A percentile compares a stretch with the other conserved stretches of the same genome.
Conservation (phyloP, 176 grass and related monocot species). For the Echinochloa phyllopogon region DNA sequence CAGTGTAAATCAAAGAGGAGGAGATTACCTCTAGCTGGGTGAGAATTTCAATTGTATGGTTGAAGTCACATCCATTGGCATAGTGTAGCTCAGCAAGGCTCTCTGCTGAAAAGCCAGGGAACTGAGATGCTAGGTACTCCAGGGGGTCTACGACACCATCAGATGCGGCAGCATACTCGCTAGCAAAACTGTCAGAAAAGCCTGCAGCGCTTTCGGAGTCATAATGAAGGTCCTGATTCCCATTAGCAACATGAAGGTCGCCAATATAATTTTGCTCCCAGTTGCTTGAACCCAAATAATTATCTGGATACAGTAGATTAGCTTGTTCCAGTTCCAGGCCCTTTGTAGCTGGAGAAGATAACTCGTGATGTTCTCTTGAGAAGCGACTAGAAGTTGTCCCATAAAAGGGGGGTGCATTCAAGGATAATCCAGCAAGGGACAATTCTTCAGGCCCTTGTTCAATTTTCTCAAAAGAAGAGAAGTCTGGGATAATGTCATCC, state of each 20-base stretch:
- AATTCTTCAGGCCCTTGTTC: conserved; percentile 66
- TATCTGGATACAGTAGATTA: conserved; percentile 59
- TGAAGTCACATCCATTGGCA: conserved; percentile 86
- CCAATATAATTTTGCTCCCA: conserved; percentile 61
- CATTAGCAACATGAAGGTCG: conserved; percentile 54
- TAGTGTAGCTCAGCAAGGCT: conserved; percentile 88
- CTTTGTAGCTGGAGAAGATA: conserved; percentile 54
- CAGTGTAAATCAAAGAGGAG: conserved; percentile 7
- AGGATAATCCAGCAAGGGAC: conserved; percentile 72
- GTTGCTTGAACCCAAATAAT: conserved; percentile 61
- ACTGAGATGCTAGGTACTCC: conserved; percentile 79
- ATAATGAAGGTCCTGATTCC: conserved; percentile 56
- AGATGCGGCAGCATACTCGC: conserved; percentile 57
- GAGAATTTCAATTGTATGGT: conserved; percentile 85
- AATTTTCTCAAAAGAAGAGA: conserved; percentile 68
- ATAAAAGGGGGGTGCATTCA: conserved; percentile 67
- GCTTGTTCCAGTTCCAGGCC: conserved; percentile 51
- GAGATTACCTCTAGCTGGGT: conserved; percentile 89
- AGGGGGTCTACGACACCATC: conserved; percentile 62
- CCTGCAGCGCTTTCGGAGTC: conserved; percentile 51
- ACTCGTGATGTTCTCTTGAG: conserved; percentile 48
- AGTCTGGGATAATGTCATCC: conserved; percentile 97
- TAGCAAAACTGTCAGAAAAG: conserved; percentile 60
- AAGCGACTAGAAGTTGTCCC: conserved; percentile 51
- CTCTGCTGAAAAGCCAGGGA: conserved; percentile 87